A percentile compares a stretch with the other conserved stretches of the same genome.
Evolutionary conservation across 805 yeast species (phyloP).

Genomic region (Yamadazyma sp.): DNA sequence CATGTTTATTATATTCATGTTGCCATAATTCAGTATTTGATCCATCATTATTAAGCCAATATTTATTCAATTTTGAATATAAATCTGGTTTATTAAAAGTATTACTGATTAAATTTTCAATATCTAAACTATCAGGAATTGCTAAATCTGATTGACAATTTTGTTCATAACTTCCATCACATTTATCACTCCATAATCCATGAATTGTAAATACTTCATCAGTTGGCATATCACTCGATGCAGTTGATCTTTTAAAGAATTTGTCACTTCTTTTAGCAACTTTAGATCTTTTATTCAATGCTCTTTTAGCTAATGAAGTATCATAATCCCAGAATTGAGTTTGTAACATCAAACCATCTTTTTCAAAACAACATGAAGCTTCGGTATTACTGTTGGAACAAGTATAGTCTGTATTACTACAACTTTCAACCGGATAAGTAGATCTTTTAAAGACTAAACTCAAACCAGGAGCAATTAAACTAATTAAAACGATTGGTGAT

Average conservation of each 20-base stretch:
- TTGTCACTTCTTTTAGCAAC: constrained; percentile 2
- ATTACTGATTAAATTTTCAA: constrained; percentile 33
- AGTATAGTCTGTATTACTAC: too few species aligned
- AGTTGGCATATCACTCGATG: constrained; percentile 22
- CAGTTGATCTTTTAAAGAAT: constrained; percentile 3
- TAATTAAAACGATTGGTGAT: too few species aligned
- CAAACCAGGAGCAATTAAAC: too few species aligned
- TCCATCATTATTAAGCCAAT: constrained; percentile 59
- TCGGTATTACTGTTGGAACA: too few species aligned
- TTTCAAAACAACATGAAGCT: constrained; percentile 74
- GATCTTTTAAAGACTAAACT: too few species aligned
- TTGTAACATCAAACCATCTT: constrained; percentile 78
- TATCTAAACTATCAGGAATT: constrained; percentile 36
- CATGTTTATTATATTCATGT: constrained; percentile 93
- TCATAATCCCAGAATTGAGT: constrained; percentile 93
- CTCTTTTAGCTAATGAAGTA: constrained; percentile 31
- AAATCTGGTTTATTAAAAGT: constrained; percentile 49
- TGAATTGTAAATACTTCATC: constrained; percentile 38
- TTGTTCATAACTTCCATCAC: constrained; percentile 79
- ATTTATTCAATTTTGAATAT: constrained; percentile 49
- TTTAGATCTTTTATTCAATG: constrained; percentile 5
- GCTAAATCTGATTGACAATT: constrained; percentile 66
- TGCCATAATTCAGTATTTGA: constrained; percentile 56
- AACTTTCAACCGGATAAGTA: too few species aligned
- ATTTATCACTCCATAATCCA: constrained; percentile 49